A percentile compares a stretch with the other conserved stretches of the same genome.
These are phyloP conservation scores for Triticum urartu DNA, from an alignment of 176 grass and related monocot genomes.

Conservation along the genomic window DNA sequence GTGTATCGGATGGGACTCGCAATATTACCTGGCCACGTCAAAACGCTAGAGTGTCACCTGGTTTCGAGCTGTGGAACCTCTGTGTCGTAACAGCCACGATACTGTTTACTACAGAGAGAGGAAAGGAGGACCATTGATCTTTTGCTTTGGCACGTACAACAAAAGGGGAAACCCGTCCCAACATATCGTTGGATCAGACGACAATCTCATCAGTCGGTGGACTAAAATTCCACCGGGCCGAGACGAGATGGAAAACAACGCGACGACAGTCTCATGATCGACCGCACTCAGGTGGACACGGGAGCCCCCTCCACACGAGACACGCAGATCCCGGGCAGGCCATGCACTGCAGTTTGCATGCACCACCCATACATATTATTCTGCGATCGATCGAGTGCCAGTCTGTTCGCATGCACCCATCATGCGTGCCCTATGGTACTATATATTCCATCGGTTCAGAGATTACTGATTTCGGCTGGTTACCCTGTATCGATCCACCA, in stretches of 20 bases:
- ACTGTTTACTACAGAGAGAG: not conserved
- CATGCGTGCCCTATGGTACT: not conserved
- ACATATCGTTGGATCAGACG: not conserved
- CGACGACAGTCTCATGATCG: not conserved
- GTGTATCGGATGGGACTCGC: not conserved
- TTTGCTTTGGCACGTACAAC: not conserved
- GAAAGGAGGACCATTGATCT: not conserved
- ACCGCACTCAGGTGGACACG: not conserved
- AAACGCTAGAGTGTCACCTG: not conserved
- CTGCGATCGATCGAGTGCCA: not conserved
- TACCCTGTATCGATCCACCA: not conserved
- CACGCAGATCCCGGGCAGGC: not conserved
- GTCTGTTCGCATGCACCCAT: slow-evolving; percentile 11
- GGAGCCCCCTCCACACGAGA: not conserved
- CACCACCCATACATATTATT: not conserved
- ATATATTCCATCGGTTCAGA: not conserved
- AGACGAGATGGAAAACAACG: not conserved
- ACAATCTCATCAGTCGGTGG: not conserved
- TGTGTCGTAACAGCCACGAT: not conserved
- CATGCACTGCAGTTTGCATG: not conserved
- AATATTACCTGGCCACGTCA: not conserved
- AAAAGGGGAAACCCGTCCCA: not conserved
- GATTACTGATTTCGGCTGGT: slow-evolving; percentile 6
- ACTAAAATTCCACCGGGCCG: not conserved
- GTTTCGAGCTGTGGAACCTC: not conserved